phyloP scores from a whole-genome alignment of 2,329 filamentous ascomycete species.

The Fusarium vanettenii region DNA sequence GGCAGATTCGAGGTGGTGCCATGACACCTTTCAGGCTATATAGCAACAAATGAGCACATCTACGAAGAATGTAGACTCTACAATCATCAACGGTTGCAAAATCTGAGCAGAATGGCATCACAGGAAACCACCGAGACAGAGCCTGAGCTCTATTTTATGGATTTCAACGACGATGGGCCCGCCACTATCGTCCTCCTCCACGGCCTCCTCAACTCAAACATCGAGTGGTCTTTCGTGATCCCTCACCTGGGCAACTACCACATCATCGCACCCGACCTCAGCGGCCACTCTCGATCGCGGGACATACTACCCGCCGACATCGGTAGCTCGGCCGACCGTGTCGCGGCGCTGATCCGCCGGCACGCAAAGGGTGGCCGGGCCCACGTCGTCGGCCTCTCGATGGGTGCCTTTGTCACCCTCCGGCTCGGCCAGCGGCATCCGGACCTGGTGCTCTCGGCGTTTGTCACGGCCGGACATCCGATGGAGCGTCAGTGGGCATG shows the following conservation, averaged over 20 bases:
- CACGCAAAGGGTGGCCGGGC: slow-evolving; percentile 51
- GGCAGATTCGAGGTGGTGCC: background rate
- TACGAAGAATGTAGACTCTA: background rate
- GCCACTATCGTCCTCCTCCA: slow-evolving; percentile 49
- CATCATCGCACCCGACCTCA: slow-evolving; percentile 53
- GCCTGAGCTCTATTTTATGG: slow-evolving; percentile 42
- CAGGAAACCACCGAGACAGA: background rate
- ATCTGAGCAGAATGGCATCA: slow-evolving; percentile 5
- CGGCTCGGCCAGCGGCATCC: slow-evolving; percentile 49
- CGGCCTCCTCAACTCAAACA: slow-evolving; percentile 47
- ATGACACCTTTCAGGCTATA: background rate
- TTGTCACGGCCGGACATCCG: slow-evolving; percentile 50
- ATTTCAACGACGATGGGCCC: slow-evolving; percentile 43
- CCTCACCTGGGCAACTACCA: slow-evolving; percentile 52
- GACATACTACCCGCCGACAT: slow-evolving; percentile 48
- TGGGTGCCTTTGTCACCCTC: slow-evolving; percentile 52
- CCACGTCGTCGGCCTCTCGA: slow-evolving; percentile 55
- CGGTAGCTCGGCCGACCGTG: slow-evolving; percentile 44
- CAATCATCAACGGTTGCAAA: background rate
- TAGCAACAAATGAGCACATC: background rate
- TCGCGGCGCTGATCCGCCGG: slow-evolving; percentile 50
- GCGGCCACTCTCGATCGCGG: slow-evolving; percentile 52
- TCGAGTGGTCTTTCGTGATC: slow-evolving; percentile 50
- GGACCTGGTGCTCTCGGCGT: slow-evolving; percentile 49
- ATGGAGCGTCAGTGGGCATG: slow-evolving; percentile 40